These are phyloP conservation scores for Zangia roseola DNA, from an alignment of 768 basidiomycete genomes.

Conservation along the genomic window DNA sequence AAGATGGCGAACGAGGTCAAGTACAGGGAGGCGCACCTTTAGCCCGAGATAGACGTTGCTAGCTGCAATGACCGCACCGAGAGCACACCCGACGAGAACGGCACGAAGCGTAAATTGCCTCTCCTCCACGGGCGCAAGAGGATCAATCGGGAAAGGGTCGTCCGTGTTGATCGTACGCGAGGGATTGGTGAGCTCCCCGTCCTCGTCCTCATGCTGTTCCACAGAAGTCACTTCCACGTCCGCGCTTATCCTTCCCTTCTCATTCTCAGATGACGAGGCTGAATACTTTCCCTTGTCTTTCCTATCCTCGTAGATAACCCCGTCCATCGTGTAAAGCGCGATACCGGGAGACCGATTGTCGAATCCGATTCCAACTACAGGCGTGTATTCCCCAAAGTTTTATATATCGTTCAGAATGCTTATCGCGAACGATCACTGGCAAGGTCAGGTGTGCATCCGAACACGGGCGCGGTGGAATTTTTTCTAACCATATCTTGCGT, in stretches of 20 bases:
- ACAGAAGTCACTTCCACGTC: constrained; percentile 2
- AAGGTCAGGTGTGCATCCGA: constrained; percentile 3
- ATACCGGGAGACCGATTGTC: neutral
- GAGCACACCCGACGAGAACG: constrained; percentile 46
- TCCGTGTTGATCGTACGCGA: constrained; percentile 21
- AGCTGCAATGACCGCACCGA: constrained; percentile 57
- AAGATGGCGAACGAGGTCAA: neutral
- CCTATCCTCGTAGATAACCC: neutral
- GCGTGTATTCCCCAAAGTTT: neutral
- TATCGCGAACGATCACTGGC: constrained; percentile 1
- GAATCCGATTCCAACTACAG: neutral
- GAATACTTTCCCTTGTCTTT: neutral
- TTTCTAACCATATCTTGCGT: neutral
- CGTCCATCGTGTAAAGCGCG: neutral
- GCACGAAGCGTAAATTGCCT: constrained; percentile 55
- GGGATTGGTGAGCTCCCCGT: neutral
- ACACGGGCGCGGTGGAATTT: neutral
- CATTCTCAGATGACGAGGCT: neutral
- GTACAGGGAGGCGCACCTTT: constrained; percentile 33
- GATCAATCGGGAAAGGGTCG: constrained; percentile 54
- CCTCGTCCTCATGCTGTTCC: neutral
- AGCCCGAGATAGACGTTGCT: constrained; percentile 68
- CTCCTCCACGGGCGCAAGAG: constrained; percentile 38
- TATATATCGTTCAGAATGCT: constrained; percentile 5
- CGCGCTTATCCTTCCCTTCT: neutral